Evolutionary conservation across 129 eudicot genomes (phyloP).

Genomic region (Flaveria brownii): DNA sequence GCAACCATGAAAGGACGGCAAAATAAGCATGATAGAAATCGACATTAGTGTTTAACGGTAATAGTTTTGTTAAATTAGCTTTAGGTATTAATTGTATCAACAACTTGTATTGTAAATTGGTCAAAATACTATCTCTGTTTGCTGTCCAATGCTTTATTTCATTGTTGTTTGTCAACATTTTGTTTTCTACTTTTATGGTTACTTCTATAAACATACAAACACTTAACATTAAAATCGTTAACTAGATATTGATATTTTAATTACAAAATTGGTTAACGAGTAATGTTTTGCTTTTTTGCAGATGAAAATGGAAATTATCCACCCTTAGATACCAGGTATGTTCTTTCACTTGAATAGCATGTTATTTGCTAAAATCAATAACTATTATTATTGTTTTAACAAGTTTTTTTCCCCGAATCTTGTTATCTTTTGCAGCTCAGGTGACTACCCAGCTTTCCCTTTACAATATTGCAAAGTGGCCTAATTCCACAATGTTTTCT

Average conservation of each 20-base stretch:
- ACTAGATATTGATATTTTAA: background rate
- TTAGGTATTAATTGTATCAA: background rate
- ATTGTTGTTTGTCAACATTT: background rate
- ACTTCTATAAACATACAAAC: background rate
- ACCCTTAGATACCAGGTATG: conserved; percentile 49
- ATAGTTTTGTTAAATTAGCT: background rate
- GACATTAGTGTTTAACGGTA: too few species aligned
- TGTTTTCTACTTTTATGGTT: background rate
- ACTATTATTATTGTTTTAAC: conserved; percentile 15
- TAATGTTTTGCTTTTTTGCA: conserved; percentile 34
- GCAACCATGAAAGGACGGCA: background rate
- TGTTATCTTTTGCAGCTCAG: conserved; percentile 68
- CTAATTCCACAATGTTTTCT: conserved; percentile 22
- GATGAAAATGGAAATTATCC: conserved; percentile 65
- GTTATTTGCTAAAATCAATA: background rate
- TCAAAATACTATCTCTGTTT: background rate
- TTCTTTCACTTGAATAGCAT: conserved; percentile 17
- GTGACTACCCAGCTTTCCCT: conserved; percentile 39
- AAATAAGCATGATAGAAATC: background rate
- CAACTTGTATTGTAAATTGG: background rate
- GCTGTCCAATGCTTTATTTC: conserved; percentile 1
- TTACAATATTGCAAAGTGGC: conserved; percentile 27
- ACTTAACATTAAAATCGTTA: background rate
- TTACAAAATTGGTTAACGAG: background rate
- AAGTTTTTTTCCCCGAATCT: background rate